Percentiles rank a stretch among this genome's conserved stretches.
These are phyloP conservation scores for Dryadomyces quercus-mongolicae DNA, from an alignment of 2,329 filamentous ascomycete species.

Conservation along the genomic window DNA sequence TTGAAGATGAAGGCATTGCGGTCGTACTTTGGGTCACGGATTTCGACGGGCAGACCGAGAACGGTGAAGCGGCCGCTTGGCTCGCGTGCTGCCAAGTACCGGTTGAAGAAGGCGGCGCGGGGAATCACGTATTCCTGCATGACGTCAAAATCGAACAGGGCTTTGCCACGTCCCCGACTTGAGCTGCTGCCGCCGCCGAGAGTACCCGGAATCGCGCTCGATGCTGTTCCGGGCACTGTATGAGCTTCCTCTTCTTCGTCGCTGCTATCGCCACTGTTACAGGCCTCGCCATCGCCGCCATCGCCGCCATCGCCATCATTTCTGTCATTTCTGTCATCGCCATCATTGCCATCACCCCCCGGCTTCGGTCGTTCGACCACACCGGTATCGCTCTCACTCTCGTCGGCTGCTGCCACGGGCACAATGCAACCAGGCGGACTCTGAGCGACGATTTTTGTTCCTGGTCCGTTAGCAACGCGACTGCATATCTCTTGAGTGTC, in stretches of 20 bases:
- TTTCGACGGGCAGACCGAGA: slow-evolving; percentile 80
- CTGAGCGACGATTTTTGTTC: slow-evolving; percentile 51
- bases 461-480: slow-evolving; percentile 25
- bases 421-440: slow-evolving; percentile 52
- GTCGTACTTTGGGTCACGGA: slow-evolving; percentile 69
- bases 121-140: slow-evolving; percentile 91
- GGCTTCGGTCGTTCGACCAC: background rate
- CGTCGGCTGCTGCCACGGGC: slow-evolving; percentile 17
- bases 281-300: background rate
- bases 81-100: slow-evolving; percentile 69
- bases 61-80: slow-evolving; percentile 60
- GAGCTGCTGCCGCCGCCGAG: background rate
- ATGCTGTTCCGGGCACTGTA: background rate
- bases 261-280: background rate
- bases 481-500: too few species aligned
- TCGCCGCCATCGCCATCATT: background rate
- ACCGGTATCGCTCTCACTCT: slow-evolving; percentile 4
- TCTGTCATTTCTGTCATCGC: background rate
- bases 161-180: slow-evolving; percentile 4
- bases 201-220: background rate
- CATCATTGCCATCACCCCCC: background rate
- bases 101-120: slow-evolving; percentile 88
- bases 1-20: slow-evolving; percentile 99
- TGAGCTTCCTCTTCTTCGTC: background rate
- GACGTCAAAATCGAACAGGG: slow-evolving; percentile 71